phyloP scores from a whole-genome alignment of 2,329 filamentous ascomycete genomes.

The Gnomoniopsis sp. region DNA sequence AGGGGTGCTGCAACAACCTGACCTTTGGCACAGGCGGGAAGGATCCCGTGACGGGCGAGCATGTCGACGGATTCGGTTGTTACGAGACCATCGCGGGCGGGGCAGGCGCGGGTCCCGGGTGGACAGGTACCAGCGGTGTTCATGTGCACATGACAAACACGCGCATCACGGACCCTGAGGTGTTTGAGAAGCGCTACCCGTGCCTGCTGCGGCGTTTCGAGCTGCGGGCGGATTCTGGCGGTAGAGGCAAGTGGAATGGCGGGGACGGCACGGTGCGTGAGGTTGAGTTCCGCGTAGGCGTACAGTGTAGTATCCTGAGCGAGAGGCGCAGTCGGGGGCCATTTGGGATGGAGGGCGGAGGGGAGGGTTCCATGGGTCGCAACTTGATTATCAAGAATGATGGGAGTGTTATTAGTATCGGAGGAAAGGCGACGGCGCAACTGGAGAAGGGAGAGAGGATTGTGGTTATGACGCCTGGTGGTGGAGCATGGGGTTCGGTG shows the following conservation, averaged over 20 bases:
- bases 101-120: slow-evolving; percentile 27
- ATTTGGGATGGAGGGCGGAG: slow-evolving; percentile 69
- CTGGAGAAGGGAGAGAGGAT: slow-evolving; percentile 59
- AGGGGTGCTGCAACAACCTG: slow-evolving; percentile 30
- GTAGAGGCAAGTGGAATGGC: slow-evolving; percentile 43
- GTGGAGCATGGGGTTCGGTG: slow-evolving; percentile 53
- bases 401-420: slow-evolving; percentile 47
- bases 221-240: slow-evolving; percentile 24
- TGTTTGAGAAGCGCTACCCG: slow-evolving; percentile 33
- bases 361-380: slow-evolving; percentile 62
- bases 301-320: slow-evolving; percentile 67
- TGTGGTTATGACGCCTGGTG: slow-evolving; percentile 59
- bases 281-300: slow-evolving; percentile 67
- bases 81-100: slow-evolving; percentile 35
- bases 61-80: slow-evolving; percentile 30
- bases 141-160: slow-evolving; percentile 37
- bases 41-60: slow-evolving; percentile 24
- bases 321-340: slow-evolving; percentile 68
- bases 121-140: slow-evolving; percentile 29
- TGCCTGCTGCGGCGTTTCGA: slow-evolving; percentile 30
- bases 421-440: slow-evolving; percentile 57
- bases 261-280: slow-evolving; percentile 68
- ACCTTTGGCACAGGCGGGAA: slow-evolving; percentile 31
- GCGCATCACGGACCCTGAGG: slow-evolving; percentile 34
- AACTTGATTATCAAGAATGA: slow-evolving; percentile 61